These are phyloP conservation scores for Lathyrus tuberosus DNA, from an alignment of 306 rosid species.

Conservation along the genomic window DNA sequence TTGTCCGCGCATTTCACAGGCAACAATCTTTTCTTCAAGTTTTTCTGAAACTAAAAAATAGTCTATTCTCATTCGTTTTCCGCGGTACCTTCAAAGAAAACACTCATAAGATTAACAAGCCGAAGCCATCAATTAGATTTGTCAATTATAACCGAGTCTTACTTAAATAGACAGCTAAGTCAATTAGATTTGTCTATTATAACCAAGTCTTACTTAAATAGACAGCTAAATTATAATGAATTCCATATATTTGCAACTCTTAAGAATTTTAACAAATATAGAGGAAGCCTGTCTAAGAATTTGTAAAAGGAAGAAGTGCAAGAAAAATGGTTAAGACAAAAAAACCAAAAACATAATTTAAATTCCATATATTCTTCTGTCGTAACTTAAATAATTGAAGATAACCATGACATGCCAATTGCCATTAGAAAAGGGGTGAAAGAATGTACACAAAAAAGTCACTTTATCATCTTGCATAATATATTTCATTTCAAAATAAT, in stretches of 20 bases:
- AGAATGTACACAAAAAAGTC: no score
- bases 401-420: no score
- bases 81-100: slow-evolving; percentile 79
- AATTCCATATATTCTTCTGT: background rate
- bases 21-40: slow-evolving; percentile 67
- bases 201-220: no score
- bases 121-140: slow-evolving; percentile 24
- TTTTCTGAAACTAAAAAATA: slow-evolving; percentile 72
- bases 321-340: background rate
- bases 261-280: slow-evolving; percentile 9
- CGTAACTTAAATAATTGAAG: no score
- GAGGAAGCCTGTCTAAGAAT: no score
- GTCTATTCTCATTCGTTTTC: slow-evolving; percentile 98
- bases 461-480: no score
- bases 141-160: slow-evolving; percentile 8
- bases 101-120: slow-evolving; percentile 29
- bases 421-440: no score
- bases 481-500: no score
- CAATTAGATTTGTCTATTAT: no score
- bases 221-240: no score
- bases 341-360: background rate
- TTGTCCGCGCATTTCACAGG: slow-evolving; percentile 85
- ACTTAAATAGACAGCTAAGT: slow-evolving; percentile 10
- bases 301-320: no score
- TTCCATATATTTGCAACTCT: slow-evolving; percentile 5